These are phyloP conservation scores for Fistulinella cinereoalba DNA, from an alignment of 1,284 basidiomycete species.

Conservation along the genomic window DNA sequence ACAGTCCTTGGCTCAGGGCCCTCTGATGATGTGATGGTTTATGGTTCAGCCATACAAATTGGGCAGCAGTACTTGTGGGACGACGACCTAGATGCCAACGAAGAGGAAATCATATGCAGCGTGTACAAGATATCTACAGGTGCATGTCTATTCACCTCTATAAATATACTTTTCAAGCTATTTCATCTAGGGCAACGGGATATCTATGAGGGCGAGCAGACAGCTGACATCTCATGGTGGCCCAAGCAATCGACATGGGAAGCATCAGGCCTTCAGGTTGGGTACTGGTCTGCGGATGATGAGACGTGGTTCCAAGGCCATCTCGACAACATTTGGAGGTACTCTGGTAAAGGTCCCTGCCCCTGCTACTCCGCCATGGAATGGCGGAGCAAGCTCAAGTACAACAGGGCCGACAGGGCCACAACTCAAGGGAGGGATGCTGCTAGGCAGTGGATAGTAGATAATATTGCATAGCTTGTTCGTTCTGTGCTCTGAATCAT, in stretches of 20 bases:
- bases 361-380: not conserved
- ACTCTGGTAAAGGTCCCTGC: not conserved
- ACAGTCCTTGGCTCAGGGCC: too few species aligned
- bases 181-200: not conserved
- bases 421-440: too few species aligned
- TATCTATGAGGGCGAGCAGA: not conserved
- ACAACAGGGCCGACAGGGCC: too few species aligned
- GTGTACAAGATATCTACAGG: constrained; percentile 3
- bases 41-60: not conserved
- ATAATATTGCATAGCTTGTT: too few species aligned
- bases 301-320: too few species aligned
- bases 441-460: too few species aligned
- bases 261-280: not conserved
- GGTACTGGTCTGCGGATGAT: not conserved
- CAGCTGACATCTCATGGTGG: too few species aligned
- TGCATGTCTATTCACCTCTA: not conserved
- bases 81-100: constrained; percentile 1
- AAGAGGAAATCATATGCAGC: constrained; percentile 3
- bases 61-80: not conserved
- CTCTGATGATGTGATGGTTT: not conserved
- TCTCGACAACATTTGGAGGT: too few species aligned
- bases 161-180: too few species aligned
- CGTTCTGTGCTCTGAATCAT: too few species aligned
- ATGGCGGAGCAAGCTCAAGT: not conserved
- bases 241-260: not conserved